These are phyloP conservation scores for Ceriops decandra DNA, from an alignment of 345 rosid genomes.

Conservation along the genomic window DNA sequence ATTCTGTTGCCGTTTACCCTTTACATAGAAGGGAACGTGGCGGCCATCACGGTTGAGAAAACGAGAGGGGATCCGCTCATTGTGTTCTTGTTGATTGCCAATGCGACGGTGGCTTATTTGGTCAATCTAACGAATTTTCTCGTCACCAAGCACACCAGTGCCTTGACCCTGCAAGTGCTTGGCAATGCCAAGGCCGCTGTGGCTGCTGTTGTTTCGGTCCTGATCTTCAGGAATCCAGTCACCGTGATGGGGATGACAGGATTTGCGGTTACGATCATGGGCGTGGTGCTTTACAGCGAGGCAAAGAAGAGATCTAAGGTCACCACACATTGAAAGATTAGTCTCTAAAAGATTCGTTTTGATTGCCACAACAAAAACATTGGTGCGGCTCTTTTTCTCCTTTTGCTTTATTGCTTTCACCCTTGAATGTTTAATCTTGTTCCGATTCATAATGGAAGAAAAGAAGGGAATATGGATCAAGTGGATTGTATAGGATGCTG, in stretches of 20 bases:
- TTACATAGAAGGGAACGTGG: constrained; percentile 88
- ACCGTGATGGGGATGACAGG: constrained; percentile 89
- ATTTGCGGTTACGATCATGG: constrained; percentile 85
- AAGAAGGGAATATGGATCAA: constrained; percentile 30
- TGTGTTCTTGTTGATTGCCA: constrained; percentile 70
- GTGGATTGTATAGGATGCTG: constrained; percentile 47
- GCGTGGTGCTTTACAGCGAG: constrained; percentile 95
- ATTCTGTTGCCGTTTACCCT: constrained; percentile 88
- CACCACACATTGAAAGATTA: constrained; percentile 37
- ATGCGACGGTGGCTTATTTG: constrained; percentile 94
- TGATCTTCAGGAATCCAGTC: constrained; percentile 94
- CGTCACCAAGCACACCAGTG: constrained; percentile 98
- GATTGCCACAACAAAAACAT: constrained; percentile 28
- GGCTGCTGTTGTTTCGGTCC: constrained; percentile 89
- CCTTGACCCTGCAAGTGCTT: constrained; percentile 90
- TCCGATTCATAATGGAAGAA: constrained; percentile 23
- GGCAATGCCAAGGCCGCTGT: constrained; percentile 98
- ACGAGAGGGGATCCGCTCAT: constrained; percentile 61
- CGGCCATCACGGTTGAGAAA: constrained; percentile 66
- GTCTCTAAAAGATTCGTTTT: constrained; percentile 27
- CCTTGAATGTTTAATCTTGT: constrained; percentile 24
- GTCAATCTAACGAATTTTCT: constrained; percentile 91
- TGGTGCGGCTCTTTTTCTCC: constrained; percentile 32
- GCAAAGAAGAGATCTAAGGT: constrained; percentile 99
- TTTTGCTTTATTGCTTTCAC: constrained; percentile 30